Percentiles rank a stretch among this genome's conserved stretches.
Evolutionary conservation across 2,329 filamentous ascomycete species (phyloP).

Genomic region (Metarhizium sp.): DNA sequence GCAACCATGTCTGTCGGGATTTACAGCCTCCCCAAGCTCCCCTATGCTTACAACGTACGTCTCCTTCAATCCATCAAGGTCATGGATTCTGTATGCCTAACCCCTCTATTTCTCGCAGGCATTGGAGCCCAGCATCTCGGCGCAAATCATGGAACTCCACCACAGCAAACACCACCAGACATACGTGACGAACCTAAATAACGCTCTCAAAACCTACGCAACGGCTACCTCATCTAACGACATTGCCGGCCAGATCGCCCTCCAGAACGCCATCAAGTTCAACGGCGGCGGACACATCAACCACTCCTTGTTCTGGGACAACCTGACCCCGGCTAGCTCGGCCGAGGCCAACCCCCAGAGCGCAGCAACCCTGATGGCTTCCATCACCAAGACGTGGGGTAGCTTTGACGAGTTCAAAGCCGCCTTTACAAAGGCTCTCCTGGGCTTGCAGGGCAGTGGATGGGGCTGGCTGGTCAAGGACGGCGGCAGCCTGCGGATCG

Average conservation of each 20-base stretch:
- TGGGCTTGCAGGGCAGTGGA: constrained; percentile 72
- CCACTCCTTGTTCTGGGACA: constrained; percentile 88
- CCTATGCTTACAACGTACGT: constrained; percentile 61
- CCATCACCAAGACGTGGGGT: constrained; percentile 61
- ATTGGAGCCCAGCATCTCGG: constrained; percentile 64
- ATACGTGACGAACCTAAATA: constrained; percentile 69
- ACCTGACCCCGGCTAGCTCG: constrained; percentile 54
- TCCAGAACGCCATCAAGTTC: constrained; percentile 71
- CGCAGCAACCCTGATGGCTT: constrained; percentile 45
- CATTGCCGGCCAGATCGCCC: constrained; percentile 52
- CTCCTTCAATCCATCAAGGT: constrained; percentile 5
- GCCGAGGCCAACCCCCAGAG: constrained; percentile 42
- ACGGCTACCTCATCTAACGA: constrained; percentile 47
- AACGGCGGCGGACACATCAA: constrained; percentile 91
- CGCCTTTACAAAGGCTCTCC: constrained; percentile 54
- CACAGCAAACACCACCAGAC: constrained; percentile 72
- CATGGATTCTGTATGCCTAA: constrained; percentile 36
- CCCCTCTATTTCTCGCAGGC: constrained; percentile 34
- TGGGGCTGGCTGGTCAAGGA: constrained; percentile 82
- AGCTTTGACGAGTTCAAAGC: constrained; percentile 55
- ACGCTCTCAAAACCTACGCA: constrained; percentile 50
- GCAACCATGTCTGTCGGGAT: constrained; percentile 26
- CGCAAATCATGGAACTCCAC: constrained; percentile 74
- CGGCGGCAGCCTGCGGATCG: constrained; percentile 52
- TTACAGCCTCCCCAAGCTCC: constrained; percentile 55